Percentiles rank a stretch among this genome's conserved stretches.
Evolutionary conservation across 352 stramenopile genomes (phyloP).

Genomic region (Pythium biforme): DNA sequence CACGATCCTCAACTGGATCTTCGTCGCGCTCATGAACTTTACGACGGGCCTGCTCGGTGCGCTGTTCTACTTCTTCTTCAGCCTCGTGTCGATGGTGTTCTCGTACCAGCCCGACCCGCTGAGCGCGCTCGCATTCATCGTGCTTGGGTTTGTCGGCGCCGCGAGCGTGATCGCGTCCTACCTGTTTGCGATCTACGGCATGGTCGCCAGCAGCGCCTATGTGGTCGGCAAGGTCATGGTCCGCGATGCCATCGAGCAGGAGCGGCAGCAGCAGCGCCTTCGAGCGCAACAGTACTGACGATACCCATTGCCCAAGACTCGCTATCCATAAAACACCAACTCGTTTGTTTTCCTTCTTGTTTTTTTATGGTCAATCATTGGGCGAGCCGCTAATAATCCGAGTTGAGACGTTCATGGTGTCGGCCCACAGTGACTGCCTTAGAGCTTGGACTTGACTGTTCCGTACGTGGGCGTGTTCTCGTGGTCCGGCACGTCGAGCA

Average conservation of each 20-base stretch:
- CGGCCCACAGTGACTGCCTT: conserved; percentile 2
- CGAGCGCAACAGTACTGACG: conserved; percentile 18
- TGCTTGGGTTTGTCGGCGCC: conserved; percentile 69
- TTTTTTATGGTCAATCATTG: background rate
- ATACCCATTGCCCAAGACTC: background rate
- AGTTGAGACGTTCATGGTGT: background rate
- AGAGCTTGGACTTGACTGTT: conserved; percentile 39
- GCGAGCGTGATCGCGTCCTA: conserved; percentile 84
- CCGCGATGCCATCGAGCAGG: conserved; percentile 73
- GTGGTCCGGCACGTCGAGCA: conserved; percentile 70
- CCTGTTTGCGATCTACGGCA: conserved; percentile 83
- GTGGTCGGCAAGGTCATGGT: conserved; percentile 75
- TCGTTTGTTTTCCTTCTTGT: background rate
- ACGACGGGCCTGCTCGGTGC: conserved; percentile 80
- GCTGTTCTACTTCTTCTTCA: conserved; percentile 87
- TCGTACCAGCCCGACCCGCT: conserved; percentile 83
- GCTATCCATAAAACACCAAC: background rate
- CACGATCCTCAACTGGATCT: conserved; percentile 81
- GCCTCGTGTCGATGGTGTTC: conserved; percentile 77
- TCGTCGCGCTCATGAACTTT: conserved; percentile 85
- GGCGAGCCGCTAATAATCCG: no score
- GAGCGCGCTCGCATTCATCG: conserved; percentile 69
- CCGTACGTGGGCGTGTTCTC: conserved; percentile 75
- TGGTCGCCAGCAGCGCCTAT: conserved; percentile 79
- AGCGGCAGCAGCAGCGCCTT: conserved; percentile 53